Conservation (phyloP, 495 filamentous ascomycete genomes). For the Hamigera avellanea region DNA sequence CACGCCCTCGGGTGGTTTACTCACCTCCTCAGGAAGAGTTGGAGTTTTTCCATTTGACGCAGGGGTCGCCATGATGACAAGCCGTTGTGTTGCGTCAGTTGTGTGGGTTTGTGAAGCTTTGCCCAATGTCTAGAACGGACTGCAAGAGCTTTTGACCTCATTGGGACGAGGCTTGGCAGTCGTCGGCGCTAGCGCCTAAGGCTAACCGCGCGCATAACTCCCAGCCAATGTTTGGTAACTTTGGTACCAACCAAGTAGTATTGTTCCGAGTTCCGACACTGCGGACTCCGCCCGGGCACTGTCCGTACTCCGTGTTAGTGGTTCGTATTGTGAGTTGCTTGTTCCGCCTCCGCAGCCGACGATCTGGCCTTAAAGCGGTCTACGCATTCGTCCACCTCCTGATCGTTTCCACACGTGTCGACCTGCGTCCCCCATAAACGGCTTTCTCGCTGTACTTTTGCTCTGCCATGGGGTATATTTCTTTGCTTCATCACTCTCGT, state of each 20-base stretch:
- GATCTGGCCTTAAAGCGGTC: constrained; percentile 25
- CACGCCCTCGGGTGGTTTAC: constrained; percentile 70
- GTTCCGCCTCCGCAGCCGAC: constrained; percentile 7
- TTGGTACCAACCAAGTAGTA: too few species aligned
- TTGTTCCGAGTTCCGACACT: too few species aligned
- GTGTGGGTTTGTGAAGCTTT: not conserved
- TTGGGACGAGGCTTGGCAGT: not conserved
- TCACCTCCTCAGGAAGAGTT: constrained; percentile 37
- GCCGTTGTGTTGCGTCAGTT: constrained; percentile 6
- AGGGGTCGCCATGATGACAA: constrained; percentile 37
- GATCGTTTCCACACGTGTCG: constrained; percentile 13
- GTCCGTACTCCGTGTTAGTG: too few species aligned
- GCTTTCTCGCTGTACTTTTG: constrained; percentile 9
- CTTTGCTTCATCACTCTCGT: constrained; percentile 25
- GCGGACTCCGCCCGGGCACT: too few species aligned
- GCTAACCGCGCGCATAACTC: not conserved
- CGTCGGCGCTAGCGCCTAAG: not conserved
- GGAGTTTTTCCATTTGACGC: constrained; percentile 47
- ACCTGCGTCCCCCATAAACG: constrained; percentile 1
- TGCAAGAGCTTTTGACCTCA: not conserved
- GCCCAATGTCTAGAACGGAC: not conserved
- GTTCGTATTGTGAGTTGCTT: too few species aligned
- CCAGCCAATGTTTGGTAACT: too few species aligned
- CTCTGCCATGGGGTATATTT: constrained; percentile 27
- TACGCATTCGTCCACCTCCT: constrained; percentile 23